phyloP scores from a whole-genome alignment of 495 filamentous ascomycete species.

The Penicillium diatomitis region DNA sequence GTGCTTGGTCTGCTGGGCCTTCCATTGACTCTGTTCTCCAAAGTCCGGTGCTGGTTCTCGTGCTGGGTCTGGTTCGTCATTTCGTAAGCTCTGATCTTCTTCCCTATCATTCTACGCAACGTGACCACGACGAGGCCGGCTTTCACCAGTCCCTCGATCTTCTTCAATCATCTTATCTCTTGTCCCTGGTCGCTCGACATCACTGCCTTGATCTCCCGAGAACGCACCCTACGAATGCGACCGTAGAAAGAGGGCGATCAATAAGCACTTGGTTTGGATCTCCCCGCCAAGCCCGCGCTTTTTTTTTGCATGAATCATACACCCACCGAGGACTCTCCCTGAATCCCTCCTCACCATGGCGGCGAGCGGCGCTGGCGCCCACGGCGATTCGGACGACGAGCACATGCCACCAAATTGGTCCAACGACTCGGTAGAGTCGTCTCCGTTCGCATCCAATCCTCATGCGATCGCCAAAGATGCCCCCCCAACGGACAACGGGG shows the following conservation, averaged over 20 bases:
- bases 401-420: slow-evolving; percentile 14
- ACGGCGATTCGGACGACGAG: slow-evolving; percentile 32
- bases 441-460: slow-evolving; percentile 5
- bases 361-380: slow-evolving; percentile 8
- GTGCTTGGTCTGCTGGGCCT: no score
- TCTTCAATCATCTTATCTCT: not conserved
- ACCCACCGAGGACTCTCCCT: not conserved
- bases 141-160: not conserved
- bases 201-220: no score
- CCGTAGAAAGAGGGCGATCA: slow-evolving; percentile 11
- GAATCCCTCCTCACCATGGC: slow-evolving; percentile 9
- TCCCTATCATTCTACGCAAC: no score
- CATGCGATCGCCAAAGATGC: slow-evolving; percentile 8
- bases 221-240: not conserved
- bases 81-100: no score
- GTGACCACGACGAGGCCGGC: not conserved
- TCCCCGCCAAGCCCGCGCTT: slow-evolving; percentile 12
- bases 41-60: not conserved
- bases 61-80: not conserved
- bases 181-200: not conserved
- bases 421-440: slow-evolving; percentile 23
- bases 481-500: slow-evolving; percentile 21
- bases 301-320: slow-evolving; percentile 17
- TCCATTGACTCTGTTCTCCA: not conserved
- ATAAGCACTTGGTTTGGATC: slow-evolving; percentile 7